These are phyloP conservation scores for Lepidopterella palustris DNA, from an alignment of 495 filamentous ascomycete species.

Conservation along the genomic window DNA sequence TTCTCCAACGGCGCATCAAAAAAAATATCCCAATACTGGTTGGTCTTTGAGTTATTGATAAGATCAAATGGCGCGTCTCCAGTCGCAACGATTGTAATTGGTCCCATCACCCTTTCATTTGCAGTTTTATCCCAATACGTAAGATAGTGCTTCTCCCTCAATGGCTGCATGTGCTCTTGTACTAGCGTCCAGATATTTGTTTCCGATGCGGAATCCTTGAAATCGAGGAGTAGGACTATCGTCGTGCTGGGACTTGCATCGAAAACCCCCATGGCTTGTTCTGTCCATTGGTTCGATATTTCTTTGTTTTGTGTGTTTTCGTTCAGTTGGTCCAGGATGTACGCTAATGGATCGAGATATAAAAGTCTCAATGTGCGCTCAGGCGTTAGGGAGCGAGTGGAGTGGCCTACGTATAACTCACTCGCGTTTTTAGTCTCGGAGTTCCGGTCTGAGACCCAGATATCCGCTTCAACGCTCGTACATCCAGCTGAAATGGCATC, in stretches of 20 bases:
- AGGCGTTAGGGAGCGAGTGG: constrained; percentile 50
- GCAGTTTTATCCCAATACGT: constrained; percentile 50
- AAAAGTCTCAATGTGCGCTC: constrained; percentile 55
- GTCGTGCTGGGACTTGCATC: constrained; percentile 53
- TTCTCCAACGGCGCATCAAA: not conserved
- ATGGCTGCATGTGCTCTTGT: constrained; percentile 55
- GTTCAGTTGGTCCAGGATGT: constrained; percentile 51
- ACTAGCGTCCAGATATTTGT: constrained; percentile 35
- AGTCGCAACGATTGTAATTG: constrained; percentile 73
- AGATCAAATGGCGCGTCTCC: constrained; percentile 68
- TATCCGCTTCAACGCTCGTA: constrained; percentile 34
- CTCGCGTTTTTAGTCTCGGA: not conserved
- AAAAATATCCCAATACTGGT: not conserved
- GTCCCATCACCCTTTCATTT: constrained; percentile 42
- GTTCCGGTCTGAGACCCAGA: constrained; percentile 12
- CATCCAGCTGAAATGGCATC: constrained; percentile 28
- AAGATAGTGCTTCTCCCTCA: constrained; percentile 56
- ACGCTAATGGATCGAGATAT: constrained; percentile 59
- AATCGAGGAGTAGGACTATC: constrained; percentile 64
- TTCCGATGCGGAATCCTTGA: constrained; percentile 45
- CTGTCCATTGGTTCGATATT: constrained; percentile 22
- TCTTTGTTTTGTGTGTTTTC: constrained; percentile 22
- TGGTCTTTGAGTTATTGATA: not conserved
- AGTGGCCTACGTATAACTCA: constrained; percentile 54
- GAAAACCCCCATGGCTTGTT: constrained; percentile 57